These are phyloP conservation scores for Gaeumannomyces sp. DNA, from an alignment of 2,329 filamentous ascomycete species.

Conservation along the genomic window DNA sequence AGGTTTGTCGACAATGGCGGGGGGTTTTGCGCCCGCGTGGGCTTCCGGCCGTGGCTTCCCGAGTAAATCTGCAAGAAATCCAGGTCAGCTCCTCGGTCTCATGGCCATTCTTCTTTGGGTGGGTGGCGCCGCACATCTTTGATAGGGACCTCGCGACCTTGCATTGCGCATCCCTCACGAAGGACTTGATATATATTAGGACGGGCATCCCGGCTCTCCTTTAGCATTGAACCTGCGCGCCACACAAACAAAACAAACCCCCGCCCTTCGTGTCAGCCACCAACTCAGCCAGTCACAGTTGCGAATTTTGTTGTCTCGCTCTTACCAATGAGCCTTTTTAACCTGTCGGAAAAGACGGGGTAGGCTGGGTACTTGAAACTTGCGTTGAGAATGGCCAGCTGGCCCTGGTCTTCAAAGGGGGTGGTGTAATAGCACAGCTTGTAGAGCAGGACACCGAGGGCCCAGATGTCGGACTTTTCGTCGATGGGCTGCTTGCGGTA, in stretches of 20 bases:
- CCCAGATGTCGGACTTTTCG: conserved; percentile 99
- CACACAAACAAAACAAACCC: background rate
- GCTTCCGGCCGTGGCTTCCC: conserved; percentile 58
- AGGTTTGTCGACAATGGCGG: conserved; percentile 47
- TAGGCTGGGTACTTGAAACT: conserved; percentile 88
- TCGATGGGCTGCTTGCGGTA: conserved; percentile 95
- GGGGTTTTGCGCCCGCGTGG: conserved; percentile 35
- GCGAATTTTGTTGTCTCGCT: no score
- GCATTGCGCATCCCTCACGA: conserved; percentile 80
- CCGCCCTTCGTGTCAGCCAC: background rate
- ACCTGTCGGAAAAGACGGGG: conserved; percentile 79
- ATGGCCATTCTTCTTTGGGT: background rate
- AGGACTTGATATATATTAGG: conserved; percentile 95
- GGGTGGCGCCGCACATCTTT: conserved; percentile 59
- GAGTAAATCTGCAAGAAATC: conserved; percentile 58
- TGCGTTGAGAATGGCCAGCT: conserved; percentile 94
- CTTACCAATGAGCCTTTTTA: conserved; percentile 86
- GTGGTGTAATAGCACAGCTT: conserved; percentile 99
- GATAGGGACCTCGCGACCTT: conserved; percentile 78
- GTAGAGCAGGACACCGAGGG: conserved; percentile 87
- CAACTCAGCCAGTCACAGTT: no score
- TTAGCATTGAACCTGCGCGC: conserved; percentile 73
- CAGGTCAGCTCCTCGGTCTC: background rate
- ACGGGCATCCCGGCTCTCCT: conserved; percentile 68
- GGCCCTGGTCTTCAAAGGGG: conserved; percentile 94